Conservation (phyloP, 164 flowering plant species). For the Chimonanthus salicifolius region DNA sequence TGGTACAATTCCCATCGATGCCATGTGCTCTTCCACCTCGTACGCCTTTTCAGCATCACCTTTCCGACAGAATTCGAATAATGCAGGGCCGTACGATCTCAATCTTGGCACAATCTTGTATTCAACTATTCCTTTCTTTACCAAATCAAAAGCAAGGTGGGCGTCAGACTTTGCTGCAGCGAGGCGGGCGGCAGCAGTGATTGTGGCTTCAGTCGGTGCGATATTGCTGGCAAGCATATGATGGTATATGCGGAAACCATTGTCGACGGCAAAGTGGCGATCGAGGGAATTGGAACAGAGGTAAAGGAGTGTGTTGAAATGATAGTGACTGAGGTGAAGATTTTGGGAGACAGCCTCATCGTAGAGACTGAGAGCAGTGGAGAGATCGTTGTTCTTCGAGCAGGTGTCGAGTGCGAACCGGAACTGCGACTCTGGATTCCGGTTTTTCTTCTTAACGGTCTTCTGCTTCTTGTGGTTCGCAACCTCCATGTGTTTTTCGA, state of each 20-base stretch:
- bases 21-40: constrained; percentile 68
- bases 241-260: constrained; percentile 55
- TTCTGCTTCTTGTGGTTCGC: constrained; percentile 3
- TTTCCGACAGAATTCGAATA: constrained; percentile 52
- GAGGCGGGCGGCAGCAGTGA: constrained; percentile 60
- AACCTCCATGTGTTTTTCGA: not conserved
- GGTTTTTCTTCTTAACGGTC: constrained; percentile 22
- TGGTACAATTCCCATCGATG: constrained; percentile 27
- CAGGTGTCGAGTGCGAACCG: constrained; percentile 48
- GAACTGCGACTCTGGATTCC: constrained; percentile 42
- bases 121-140: constrained; percentile 34
- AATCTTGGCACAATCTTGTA: constrained; percentile 38
- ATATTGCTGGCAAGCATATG: constrained; percentile 37
- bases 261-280: constrained; percentile 28
- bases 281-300: constrained; percentile 49
- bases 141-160: constrained; percentile 53
- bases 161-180: constrained; percentile 76
- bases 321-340: constrained; percentile 39
- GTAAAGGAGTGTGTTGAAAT: constrained; percentile 62
- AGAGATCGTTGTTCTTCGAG: constrained; percentile 56
- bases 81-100: constrained; percentile 62
- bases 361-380: constrained; percentile 58
- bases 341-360: constrained; percentile 38
- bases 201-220: constrained; percentile 70
- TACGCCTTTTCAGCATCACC: constrained; percentile 61